Evolutionary conservation across 352 stramenopile species (phyloP).

Genomic region (Achlya hypogyna): DNA sequence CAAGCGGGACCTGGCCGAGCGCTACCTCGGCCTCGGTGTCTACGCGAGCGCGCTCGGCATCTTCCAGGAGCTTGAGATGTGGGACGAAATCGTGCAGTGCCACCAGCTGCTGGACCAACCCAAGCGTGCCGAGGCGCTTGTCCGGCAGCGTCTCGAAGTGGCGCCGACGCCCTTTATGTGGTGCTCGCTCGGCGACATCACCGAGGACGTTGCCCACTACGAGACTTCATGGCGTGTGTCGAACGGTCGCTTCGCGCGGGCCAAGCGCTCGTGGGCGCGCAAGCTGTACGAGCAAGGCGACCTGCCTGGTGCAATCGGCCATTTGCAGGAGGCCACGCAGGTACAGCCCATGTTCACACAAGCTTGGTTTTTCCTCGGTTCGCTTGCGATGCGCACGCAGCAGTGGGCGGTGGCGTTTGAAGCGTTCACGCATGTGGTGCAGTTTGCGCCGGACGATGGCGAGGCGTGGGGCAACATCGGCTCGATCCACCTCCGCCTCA

Average conservation of each 20-base stretch:
- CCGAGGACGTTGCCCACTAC: constrained; percentile 82
- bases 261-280: constrained; percentile 86
- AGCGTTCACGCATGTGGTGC: constrained; percentile 89
- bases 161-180: constrained; percentile 89
- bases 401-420: constrained; percentile 78
- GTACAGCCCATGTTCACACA: constrained; percentile 86
- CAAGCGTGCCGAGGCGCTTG: constrained; percentile 83
- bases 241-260: constrained; percentile 83
- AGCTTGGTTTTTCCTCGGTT: constrained; percentile 91
- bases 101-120: constrained; percentile 89
- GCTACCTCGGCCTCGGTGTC: constrained; percentile 88
- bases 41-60: constrained; percentile 86
- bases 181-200: constrained; percentile 89
- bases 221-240: constrained; percentile 89
- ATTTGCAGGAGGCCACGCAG: constrained; percentile 78
- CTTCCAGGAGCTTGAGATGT: constrained; percentile 92
- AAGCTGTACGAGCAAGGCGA: constrained; percentile 86
- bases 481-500: constrained; percentile 85
- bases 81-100: constrained; percentile 95
- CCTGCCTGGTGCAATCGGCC: constrained; percentile 50
- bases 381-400: constrained; percentile 84
- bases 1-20: constrained; percentile 87
- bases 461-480: constrained; percentile 95
- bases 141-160: constrained; percentile 77
- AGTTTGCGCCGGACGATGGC: constrained; percentile 90